Evolutionary conservation across 192 early-diverging fungal genomes (phyloP).

Genomic region (Coemansia sp.): DNA sequence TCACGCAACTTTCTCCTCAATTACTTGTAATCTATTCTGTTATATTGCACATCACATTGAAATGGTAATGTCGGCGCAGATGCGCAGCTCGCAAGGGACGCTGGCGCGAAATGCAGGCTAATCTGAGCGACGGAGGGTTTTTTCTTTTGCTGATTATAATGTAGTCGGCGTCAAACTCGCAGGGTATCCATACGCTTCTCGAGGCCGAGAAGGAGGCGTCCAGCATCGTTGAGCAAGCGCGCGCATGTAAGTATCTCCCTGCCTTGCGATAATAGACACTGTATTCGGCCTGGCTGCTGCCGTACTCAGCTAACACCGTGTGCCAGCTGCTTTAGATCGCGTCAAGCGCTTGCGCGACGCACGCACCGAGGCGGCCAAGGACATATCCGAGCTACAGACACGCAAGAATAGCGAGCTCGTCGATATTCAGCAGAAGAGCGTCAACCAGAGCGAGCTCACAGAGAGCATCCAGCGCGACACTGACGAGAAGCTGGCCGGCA

Average conservation of each 20-base stretch:
- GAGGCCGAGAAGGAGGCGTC: slow-evolving; percentile 98
- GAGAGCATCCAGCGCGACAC: slow-evolving; percentile 42
- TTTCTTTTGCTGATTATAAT: neutral
- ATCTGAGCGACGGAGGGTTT: neutral
- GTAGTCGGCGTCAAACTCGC: slow-evolving; percentile 69
- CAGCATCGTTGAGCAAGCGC: slow-evolving; percentile 90
- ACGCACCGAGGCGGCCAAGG: slow-evolving; percentile 91
- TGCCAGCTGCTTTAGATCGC: slow-evolving; percentile 60
- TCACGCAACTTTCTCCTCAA: no score
- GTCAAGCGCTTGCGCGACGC: slow-evolving; percentile 93
- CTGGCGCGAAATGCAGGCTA: neutral
- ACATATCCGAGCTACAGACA: slow-evolving; percentile 84
- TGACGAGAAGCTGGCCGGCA: slow-evolving; percentile 28
- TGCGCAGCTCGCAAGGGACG: neutral
- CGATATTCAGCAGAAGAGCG: slow-evolving; percentile 42
- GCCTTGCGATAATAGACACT: slow-evolving; percentile 32
- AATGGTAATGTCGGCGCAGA: slow-evolving; percentile 11
- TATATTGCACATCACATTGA: neutral
- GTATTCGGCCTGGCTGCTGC: neutral
- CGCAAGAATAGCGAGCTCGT: slow-evolving; percentile 77
- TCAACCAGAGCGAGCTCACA: slow-evolving; percentile 39
- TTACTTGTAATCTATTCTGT: neutral
- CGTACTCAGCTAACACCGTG: neutral
- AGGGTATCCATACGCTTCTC: slow-evolving; percentile 95
- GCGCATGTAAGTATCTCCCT: slow-evolving; percentile 62